Evolutionary conservation across 352 stramenopile genomes (phyloP).

Genomic region (Phytophthora foliorum): DNA sequence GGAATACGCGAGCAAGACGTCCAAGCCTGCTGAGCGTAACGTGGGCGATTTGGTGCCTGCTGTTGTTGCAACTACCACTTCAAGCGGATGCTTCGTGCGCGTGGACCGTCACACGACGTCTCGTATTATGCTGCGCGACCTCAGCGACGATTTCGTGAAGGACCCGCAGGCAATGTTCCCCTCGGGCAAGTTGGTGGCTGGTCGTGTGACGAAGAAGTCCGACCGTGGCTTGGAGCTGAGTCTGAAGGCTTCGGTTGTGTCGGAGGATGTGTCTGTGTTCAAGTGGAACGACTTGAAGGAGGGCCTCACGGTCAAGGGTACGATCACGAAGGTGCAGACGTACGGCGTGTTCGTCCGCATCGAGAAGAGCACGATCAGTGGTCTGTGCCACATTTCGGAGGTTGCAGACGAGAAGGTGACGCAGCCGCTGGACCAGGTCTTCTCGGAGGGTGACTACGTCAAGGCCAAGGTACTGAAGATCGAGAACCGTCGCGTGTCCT

Average conservation of each 20-base stretch:
- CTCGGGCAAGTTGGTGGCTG: slow-evolving; percentile 94
- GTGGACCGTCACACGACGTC: slow-evolving; percentile 89
- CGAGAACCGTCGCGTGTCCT: slow-evolving; percentile 92
- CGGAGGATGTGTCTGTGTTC: slow-evolving; percentile 87
- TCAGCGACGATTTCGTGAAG: slow-evolving; percentile 96
- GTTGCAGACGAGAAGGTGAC: slow-evolving; percentile 96
- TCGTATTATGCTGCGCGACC: slow-evolving; percentile 95
- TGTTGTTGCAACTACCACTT: slow-evolving; percentile 93
- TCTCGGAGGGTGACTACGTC: slow-evolving; percentile 96
- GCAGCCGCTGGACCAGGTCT: slow-evolving; percentile 93
- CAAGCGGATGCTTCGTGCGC: slow-evolving; percentile 95
- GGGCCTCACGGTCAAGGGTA: slow-evolving; percentile 94
- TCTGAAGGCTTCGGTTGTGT: slow-evolving; percentile 94
- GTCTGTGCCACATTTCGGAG: slow-evolving; percentile 97
- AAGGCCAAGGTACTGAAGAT: slow-evolving; percentile 98
- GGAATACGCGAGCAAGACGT: slow-evolving; percentile 61
- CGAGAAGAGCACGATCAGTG: slow-evolving; percentile 96
- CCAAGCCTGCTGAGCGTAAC: slow-evolving; percentile 41
- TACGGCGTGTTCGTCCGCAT: slow-evolving; percentile 98
- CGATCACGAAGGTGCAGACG: slow-evolving; percentile 95
- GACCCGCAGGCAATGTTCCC: slow-evolving; percentile 92
- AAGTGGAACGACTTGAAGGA: slow-evolving; percentile 92
- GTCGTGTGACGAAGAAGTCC: slow-evolving; percentile 93
- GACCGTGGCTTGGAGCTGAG: slow-evolving; percentile 92
- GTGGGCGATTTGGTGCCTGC: slow-evolving; percentile 91